phyloP scores from a whole-genome alignment of 2,329 filamentous ascomycete genomes.

The Fusarium tanahbumbuense region DNA sequence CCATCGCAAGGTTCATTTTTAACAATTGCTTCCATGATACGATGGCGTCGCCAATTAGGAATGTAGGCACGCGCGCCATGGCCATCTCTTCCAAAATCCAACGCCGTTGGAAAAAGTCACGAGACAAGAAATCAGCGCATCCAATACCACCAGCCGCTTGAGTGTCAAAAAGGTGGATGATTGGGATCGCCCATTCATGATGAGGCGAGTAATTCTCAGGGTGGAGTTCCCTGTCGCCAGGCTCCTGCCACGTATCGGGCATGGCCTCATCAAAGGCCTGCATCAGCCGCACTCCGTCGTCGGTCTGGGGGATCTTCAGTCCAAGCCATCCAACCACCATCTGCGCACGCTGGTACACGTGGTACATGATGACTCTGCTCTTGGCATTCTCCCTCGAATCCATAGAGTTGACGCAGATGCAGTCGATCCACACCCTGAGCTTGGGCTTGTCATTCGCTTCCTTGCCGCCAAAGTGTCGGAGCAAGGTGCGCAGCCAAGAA shows the following conservation, averaged over 20 bases:
- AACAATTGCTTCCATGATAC: slow-evolving; percentile 53
- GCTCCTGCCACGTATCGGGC: slow-evolving; percentile 49
- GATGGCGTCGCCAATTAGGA: slow-evolving; percentile 51
- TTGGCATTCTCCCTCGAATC: slow-evolving; percentile 46
- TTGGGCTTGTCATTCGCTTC: slow-evolving; percentile 22
- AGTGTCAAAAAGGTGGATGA: slow-evolving; percentile 43
- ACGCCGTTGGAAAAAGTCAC: slow-evolving; percentile 51
- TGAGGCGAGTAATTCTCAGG: slow-evolving; percentile 51
- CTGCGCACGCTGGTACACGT: slow-evolving; percentile 47
- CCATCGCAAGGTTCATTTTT: slow-evolving; percentile 50
- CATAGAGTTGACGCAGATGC: slow-evolving; percentile 47
- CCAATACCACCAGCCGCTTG: slow-evolving; percentile 42
- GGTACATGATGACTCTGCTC: slow-evolving; percentile 46
- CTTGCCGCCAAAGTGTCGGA: slow-evolving; percentile 27
- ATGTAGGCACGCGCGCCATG: slow-evolving; percentile 48
- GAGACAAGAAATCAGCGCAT: slow-evolving; percentile 46
- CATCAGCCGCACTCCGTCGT: slow-evolving; percentile 43
- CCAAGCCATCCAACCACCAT: slow-evolving; percentile 52
- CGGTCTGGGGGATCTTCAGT: slow-evolving; percentile 46
- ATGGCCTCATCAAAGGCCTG: slow-evolving; percentile 48
- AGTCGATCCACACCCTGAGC: slow-evolving; percentile 50
- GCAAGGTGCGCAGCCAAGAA: slow-evolving; percentile 28
- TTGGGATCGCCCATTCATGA: slow-evolving; percentile 47
- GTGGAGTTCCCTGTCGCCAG: slow-evolving; percentile 49
- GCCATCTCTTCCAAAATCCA: slow-evolving; percentile 55